phyloP scores from a whole-genome alignment of 2,329 filamentous ascomycete species.

The Xylariaceae sp. region DNA sequence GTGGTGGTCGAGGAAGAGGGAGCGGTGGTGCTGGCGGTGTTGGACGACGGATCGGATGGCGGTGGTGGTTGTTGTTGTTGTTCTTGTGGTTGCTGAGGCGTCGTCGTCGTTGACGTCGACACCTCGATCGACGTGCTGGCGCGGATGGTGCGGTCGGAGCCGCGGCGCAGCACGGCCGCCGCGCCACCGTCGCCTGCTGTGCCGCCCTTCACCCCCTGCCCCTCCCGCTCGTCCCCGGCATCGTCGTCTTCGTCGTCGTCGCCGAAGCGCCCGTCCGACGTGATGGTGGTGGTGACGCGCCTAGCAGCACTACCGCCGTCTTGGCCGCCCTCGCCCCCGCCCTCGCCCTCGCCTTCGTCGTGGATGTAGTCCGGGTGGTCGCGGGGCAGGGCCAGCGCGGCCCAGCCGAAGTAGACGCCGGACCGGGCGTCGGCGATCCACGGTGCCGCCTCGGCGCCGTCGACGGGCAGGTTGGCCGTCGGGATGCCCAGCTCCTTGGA shows the following conservation, averaged over 20 bases:
- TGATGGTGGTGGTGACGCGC: not conserved
- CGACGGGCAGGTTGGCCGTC: conserved; percentile 84
- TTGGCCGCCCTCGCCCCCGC: not conserved
- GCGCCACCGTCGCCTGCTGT: not conserved
- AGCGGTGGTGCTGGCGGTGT: conserved; percentile 6
- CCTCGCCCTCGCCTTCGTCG: not conserved
- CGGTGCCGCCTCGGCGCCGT: conserved; percentile 43
- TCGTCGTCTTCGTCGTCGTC: too few relatives aligned
- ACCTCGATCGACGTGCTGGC: not conserved
- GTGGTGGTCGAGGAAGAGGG: conserved; percentile 5
- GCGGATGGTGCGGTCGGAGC: not conserved
- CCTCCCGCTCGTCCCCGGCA: too few relatives aligned
- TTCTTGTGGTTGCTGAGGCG: conserved; percentile 1
- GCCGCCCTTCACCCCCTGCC: not conserved
- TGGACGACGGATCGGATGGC: too few relatives aligned
- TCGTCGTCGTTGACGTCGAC: not conserved
- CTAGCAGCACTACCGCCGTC: not conserved
- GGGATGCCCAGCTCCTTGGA: conserved; percentile 97
- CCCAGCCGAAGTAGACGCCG: conserved; percentile 93
- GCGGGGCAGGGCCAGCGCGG: conserved; percentile 56
- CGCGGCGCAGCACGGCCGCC: not conserved
- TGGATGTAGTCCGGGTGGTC: conserved; percentile 34
- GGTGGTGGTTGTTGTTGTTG: too few relatives aligned
- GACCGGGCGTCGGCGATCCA: conserved; percentile 60
- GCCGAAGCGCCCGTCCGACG: not conserved